Evolutionary conservation across 2,329 filamentous ascomycete species (phyloP), one percentile per base, ranked within the genome.

Genomic region (Aureobasidium sp.): DNA sequence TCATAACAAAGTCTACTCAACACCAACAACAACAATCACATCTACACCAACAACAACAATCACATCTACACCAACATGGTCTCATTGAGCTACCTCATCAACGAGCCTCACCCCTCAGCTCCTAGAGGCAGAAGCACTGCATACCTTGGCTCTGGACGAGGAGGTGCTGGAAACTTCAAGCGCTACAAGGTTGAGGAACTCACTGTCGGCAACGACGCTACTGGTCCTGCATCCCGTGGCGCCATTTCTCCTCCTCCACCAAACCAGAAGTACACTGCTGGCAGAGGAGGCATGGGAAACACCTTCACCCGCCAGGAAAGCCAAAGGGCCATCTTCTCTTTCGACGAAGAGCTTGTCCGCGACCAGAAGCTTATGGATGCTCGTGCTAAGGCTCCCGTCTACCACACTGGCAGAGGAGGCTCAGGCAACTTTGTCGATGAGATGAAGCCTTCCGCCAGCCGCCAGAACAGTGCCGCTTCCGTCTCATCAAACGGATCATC

Each of bases 321-420:
- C 62, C 67, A 86, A 67, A 78, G 82, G 42, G 79, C 81, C 68
- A 85, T 86, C 71, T 86, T 86, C 78, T 82, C 80, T 72, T 89
- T 89, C 74, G 85, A 87, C 72, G 84, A 87, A 75, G 84, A 87
- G 69, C 78, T 87, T 57, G 79, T 83, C 66, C 79, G 79, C 63
- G 80, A 84, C 63, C 75, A 82, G 65, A 77, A 79, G 62, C 76
- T 82, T 59, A 79, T 80, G 69, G 76, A 78, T 65, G 75, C 79
- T 68, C 76, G 80, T 50, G 62, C 59, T 44, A 65, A 65, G 30
- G 83, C 83, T 2, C 84, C 84, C n/a, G 79, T 86, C 64, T 86
- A 85, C 77, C 82, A 85, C 70, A 81, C 86, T 65, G 84, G 84
- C 47, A 78, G 84, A 48, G 84, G 84, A 25, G 84, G 84, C 44